Evolutionary conservation across 2,329 filamentous ascomycete genomes (phyloP).

Genomic region (Escovopsis sp.): DNA sequence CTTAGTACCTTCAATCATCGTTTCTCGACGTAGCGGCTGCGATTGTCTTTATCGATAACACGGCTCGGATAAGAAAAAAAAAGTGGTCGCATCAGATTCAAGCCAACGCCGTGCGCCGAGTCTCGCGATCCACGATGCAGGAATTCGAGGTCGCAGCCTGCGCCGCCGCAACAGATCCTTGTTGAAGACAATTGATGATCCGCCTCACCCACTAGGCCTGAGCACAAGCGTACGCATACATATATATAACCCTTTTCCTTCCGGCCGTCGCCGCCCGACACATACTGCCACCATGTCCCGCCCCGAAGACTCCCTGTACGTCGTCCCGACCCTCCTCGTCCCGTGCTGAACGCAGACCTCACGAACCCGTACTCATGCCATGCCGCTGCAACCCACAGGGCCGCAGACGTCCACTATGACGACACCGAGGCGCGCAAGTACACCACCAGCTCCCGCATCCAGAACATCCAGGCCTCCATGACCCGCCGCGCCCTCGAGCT

Average conservation of each 20-base stretch:
- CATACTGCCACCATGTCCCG: constrained; percentile 61
- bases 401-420: constrained; percentile 95
- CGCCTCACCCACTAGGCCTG: too few relatives aligned
- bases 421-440: constrained; percentile 94
- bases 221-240: too few relatives aligned
- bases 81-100: neutral
- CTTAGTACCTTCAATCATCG: too few relatives aligned
- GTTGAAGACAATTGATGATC: too few relatives aligned
- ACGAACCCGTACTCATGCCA: neutral
- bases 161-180: neutral
- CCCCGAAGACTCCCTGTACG: constrained; percentile 85
- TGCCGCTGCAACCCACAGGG: constrained; percentile 34
- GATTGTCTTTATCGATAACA: constrained; percentile 8
- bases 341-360: neutral
- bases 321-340: constrained; percentile 10
- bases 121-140: too few relatives aligned
- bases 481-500: constrained; percentile 85
- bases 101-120: too few relatives aligned
- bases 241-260: neutral
- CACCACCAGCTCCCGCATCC: constrained; percentile 89
- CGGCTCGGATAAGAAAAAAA: constrained; percentile 3
- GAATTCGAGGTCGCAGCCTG: neutral
- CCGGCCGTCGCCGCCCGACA: neutral
- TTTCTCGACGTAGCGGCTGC: neutral
- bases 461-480: constrained; percentile 91